These are phyloP conservation scores for Graphiopsis chlorocephala DNA, from an alignment of 2,329 filamentous ascomycete genomes.

Conservation along the genomic window DNA sequence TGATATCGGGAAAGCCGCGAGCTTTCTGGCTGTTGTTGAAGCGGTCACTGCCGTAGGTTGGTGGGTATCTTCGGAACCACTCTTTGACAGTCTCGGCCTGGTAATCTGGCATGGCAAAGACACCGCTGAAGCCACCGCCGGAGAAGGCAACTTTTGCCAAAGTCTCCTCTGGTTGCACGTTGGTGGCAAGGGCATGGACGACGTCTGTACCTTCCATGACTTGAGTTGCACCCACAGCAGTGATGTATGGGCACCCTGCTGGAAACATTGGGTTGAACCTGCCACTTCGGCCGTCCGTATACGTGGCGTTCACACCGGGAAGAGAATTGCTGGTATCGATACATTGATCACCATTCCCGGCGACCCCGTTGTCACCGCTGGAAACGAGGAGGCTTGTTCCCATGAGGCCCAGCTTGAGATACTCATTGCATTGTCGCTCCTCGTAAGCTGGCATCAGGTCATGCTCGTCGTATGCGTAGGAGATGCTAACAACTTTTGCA, in stretches of 20 bases:
- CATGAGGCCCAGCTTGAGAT: conserved; percentile 56
- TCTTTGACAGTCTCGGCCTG: conserved; percentile 42
- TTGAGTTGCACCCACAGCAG: conserved; percentile 53
- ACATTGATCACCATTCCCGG: conserved; percentile 36
- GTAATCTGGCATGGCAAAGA: conserved; percentile 49
- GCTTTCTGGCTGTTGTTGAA: conserved; percentile 48
- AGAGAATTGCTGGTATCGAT: conserved; percentile 36
- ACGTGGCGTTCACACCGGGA: conserved; percentile 21
- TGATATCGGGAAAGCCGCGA: conserved; percentile 48
- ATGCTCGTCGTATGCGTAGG: conserved; percentile 55
- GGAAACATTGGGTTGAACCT: conserved; percentile 51
- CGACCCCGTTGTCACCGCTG: conserved; percentile 47
- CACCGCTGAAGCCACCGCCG: conserved; percentile 51
- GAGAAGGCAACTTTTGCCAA: conserved; percentile 45
- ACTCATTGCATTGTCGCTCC: conserved; percentile 54
- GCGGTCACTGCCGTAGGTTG: conserved; percentile 42
- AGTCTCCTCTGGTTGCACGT: conserved; percentile 41
- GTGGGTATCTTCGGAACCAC: conserved; percentile 43
- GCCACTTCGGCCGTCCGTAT: conserved; percentile 27
- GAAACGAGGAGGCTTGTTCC: conserved; percentile 53
- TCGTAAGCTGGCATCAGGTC: conserved; percentile 50
- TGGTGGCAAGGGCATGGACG: conserved; percentile 27
- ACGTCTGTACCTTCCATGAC: conserved; percentile 41
- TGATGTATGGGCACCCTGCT: conserved; percentile 50
- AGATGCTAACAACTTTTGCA: conserved; percentile 56